These are phyloP conservation scores for Rhodotorula paludigena DNA, from an alignment of 768 basidiomycete species.

Conservation along the genomic window DNA sequence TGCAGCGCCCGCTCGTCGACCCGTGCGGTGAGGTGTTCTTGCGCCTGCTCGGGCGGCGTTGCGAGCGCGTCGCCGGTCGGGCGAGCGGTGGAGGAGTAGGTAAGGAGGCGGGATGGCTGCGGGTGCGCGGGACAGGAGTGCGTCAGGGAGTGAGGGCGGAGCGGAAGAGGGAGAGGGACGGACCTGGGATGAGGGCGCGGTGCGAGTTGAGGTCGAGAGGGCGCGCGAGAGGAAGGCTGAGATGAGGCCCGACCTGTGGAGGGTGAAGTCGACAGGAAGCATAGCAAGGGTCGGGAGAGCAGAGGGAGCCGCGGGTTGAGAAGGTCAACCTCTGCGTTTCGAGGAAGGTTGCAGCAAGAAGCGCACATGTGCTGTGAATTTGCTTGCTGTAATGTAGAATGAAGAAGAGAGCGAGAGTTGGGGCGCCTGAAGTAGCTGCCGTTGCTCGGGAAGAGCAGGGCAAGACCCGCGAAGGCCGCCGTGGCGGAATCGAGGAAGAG, in stretches of 20 bases:
- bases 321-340: not conserved
- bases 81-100: not conserved
- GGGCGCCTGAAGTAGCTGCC: too few relatives aligned
- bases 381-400: too few relatives aligned
- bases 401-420: too few relatives aligned
- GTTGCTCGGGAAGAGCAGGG: too few relatives aligned
- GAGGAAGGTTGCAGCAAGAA: too few relatives aligned
- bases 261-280: too few relatives aligned
- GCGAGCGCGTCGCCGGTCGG: too few relatives aligned
- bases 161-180: not conserved
- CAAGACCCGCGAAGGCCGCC: too few relatives aligned
- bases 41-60: not conserved
- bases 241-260: not conserved
- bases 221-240: conserved; percentile 5
- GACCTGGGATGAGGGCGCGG: not conserved
- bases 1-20: not conserved
- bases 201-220: not conserved
- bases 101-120: not conserved
- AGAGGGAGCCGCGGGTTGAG: not conserved
- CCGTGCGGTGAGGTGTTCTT: not conserved
- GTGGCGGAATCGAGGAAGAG: too few relatives aligned
- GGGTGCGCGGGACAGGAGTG: too few relatives aligned
- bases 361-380: too few relatives aligned
- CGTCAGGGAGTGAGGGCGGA: too few relatives aligned
- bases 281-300: not conserved